These are phyloP conservation scores for Hypoxylon rickii DNA, from an alignment of 495 filamentous ascomycete genomes.

Conservation along the genomic window DNA sequence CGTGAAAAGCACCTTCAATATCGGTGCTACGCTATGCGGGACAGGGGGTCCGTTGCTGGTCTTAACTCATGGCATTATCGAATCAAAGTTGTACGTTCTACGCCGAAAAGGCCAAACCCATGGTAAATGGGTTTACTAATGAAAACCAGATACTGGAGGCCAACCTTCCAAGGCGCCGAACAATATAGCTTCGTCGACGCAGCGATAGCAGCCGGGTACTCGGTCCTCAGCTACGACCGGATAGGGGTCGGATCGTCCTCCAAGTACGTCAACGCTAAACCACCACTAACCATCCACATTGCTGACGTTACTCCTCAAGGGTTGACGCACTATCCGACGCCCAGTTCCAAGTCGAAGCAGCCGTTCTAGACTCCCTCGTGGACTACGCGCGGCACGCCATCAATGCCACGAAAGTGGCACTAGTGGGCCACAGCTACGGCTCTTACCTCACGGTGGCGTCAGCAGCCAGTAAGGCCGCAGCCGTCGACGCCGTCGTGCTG, in stretches of 20 bases:
- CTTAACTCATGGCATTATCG: slow-evolving; percentile 36
- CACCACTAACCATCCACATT: not conserved
- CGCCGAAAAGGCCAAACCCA: too few relatives aligned
- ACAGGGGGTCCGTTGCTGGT: slow-evolving; percentile 28
- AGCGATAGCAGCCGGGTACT: slow-evolving; percentile 56
- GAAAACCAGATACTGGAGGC: slow-evolving; percentile 24
- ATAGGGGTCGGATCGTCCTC: slow-evolving; percentile 62
- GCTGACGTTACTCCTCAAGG: not conserved
- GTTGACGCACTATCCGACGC: slow-evolving; percentile 28
- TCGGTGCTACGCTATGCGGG: slow-evolving; percentile 35
- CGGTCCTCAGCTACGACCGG: slow-evolving; percentile 60
- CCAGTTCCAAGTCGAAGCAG: slow-evolving; percentile 36
- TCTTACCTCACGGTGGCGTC: slow-evolving; percentile 33
- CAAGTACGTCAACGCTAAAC: slow-evolving; percentile 31
- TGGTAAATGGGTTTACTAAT: too few relatives aligned
- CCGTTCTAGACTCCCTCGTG: slow-evolving; percentile 33
- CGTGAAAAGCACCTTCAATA: slow-evolving; percentile 25
- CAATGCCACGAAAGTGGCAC: slow-evolving; percentile 32
- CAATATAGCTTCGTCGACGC: slow-evolving; percentile 61
- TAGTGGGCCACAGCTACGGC: slow-evolving; percentile 41
- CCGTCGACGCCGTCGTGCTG: slow-evolving; percentile 31
- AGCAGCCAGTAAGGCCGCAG: slow-evolving; percentile 16
- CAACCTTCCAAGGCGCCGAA: slow-evolving; percentile 38
- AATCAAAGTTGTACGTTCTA: slow-evolving; percentile 33
- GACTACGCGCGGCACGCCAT: slow-evolving; percentile 25